phyloP scores from a whole-genome alignment of 2,329 filamentous ascomycete genomes.

The Teratosphaeria gauchensis region DNA sequence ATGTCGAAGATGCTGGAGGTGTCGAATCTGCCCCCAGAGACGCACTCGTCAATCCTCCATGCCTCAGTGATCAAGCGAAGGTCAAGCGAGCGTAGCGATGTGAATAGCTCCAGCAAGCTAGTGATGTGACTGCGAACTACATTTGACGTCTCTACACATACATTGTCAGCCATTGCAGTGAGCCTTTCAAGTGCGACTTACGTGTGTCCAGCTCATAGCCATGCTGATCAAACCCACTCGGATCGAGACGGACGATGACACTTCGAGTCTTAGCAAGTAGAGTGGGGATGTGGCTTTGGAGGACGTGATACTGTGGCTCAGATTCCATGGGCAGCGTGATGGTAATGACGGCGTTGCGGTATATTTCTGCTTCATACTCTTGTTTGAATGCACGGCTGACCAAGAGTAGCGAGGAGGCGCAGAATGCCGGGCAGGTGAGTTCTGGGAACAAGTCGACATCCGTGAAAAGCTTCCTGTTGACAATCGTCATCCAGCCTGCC shows the following conservation, averaged over 20 bases:
- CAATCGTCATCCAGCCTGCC: too few relatives aligned
- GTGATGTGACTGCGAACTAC: background rate
- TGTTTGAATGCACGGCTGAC: background rate
- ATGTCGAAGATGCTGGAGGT: background rate
- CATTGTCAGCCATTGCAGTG: background rate
- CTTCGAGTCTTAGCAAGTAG: background rate
- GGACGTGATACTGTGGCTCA: background rate
- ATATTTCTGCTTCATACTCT: background rate
- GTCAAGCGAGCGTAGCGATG: background rate
- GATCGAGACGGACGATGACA: background rate
- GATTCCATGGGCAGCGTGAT: background rate
- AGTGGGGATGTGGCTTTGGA: background rate
- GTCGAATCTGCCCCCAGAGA: background rate
- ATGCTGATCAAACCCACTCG: background rate
- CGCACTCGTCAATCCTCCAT: background rate
- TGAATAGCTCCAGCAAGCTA: background rate
- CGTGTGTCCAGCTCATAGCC: background rate
- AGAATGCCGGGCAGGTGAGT: background rate
- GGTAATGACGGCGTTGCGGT: background rate
- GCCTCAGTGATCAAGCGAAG: background rate
- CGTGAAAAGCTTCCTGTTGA: too few relatives aligned
- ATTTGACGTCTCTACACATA: background rate
- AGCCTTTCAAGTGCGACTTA: background rate
- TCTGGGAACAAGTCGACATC: background rate
- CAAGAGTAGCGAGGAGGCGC: background rate